Evolutionary conservation across 352 stramenopile species (phyloP), one percentile per base, ranked within the genome.

Genomic region (Plasmopara muralis): DNA sequence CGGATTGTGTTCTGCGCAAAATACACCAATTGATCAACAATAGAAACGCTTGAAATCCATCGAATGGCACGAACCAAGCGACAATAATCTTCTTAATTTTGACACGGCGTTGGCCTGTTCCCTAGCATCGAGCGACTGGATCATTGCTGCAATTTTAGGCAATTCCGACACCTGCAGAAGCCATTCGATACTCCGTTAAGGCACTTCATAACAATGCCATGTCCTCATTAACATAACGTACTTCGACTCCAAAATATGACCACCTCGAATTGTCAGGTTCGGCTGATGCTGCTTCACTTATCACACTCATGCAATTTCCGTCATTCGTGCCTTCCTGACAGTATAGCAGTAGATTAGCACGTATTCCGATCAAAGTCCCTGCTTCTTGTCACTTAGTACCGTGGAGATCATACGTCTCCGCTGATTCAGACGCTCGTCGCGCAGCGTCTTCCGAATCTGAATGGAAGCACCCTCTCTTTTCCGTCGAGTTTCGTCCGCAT

Each of bases 31-130:
- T 5, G 8, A 18, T 44, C 34, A 14, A 46, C 4, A 18, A 33
- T 45, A 6, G 50, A 25, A 38, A 44, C 15, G 29, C 28, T 14
- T 46, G 13, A 47, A 14, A 1, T 35, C 16, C 29, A 34, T n/a
- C 8, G 28, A 18, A 50, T 9, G 44, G 9, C 43, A 64, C 43
- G 14, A 60, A 96, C 87, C 86, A 34, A 98, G 98, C 16, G 93
- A 98, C 0, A 99, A 74, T n/a, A 99, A 72, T 10, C 96, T 92
- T 46, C 96, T 90, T 57, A 99, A 97, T 51, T 97, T 89, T 6
- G 92, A 98, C 30, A 97, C 97, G 33, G 91, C 96, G 46, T 96
- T 90, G 7, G 95, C 93, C 63, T 98, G 93, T 39, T 96, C 70
- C 14, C 78, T 68, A 3, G 83, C 72, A 70, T 99, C 95, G 37